Evolutionary conservation across 495 filamentous ascomycete genomes (phyloP).

Genomic region (Neurospora africana): DNA sequence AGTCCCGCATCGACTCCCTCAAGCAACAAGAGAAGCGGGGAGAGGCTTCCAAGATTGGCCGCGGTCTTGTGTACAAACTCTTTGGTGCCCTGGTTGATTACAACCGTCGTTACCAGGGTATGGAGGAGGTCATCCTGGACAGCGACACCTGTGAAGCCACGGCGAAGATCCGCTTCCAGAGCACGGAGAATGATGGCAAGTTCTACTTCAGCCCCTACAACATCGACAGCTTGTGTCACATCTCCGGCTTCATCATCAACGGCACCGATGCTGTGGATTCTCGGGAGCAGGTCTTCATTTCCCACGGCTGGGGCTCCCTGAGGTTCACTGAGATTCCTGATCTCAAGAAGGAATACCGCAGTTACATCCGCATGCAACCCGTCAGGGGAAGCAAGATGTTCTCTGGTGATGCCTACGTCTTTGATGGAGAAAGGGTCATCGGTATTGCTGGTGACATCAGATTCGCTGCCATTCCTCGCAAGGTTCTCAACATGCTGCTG

Average conservation of each 20-base stretch:
- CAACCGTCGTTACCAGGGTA: constrained; percentile 53
- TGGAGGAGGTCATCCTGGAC: constrained; percentile 69
- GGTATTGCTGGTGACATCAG: constrained; percentile 43
- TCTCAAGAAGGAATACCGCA: constrained; percentile 54
- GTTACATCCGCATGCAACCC: constrained; percentile 59
- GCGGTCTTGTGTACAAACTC: constrained; percentile 68
- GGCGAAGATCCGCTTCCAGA: constrained; percentile 56
- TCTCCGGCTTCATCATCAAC: constrained; percentile 74
- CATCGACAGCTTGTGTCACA: constrained; percentile 58
- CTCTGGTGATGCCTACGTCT: constrained; percentile 54
- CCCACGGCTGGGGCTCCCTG: constrained; percentile 72
- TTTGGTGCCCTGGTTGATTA: constrained; percentile 65
- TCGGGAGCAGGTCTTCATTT: constrained; percentile 61
- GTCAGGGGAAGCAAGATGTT: constrained; percentile 41
- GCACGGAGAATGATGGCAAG: constrained; percentile 44
- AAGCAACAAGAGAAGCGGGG: constrained; percentile 39
- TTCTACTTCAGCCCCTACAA: constrained; percentile 61
- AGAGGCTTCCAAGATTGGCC: constrained; percentile 49
- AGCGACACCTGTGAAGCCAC: constrained; percentile 62
- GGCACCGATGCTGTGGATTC: constrained; percentile 63
- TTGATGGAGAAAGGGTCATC: constrained; percentile 52
- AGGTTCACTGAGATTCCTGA: constrained; percentile 55
- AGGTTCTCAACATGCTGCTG: constrained; percentile 54
- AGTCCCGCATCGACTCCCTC: constrained; percentile 39
- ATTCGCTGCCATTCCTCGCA: constrained; percentile 58